Evolutionary conservation across 305 asterid species (phyloP).

Genomic region (Fraxinus baroniana): DNA sequence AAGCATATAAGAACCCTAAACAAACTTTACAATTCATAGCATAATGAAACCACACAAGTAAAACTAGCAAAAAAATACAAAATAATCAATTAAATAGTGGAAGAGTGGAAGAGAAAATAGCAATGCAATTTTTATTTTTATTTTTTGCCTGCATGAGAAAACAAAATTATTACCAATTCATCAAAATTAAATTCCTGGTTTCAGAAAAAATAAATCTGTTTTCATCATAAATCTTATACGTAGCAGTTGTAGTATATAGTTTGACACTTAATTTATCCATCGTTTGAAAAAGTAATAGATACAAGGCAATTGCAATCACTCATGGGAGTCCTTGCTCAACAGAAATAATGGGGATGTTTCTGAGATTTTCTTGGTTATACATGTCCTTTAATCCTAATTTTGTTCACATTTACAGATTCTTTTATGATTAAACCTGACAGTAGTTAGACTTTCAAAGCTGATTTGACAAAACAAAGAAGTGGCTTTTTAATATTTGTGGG

Average conservation of each 20-base stretch:
- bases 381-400: neutral
- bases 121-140: neutral
- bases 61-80: neutral
- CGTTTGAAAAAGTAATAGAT: neutral
- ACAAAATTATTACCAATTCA: neutral
- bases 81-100: neutral
- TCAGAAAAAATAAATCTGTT: neutral
- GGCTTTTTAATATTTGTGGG: neutral
- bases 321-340: neutral
- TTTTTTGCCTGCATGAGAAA: neutral
- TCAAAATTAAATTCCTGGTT: neutral
- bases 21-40: neutral
- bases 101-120: neutral
- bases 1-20: neutral
- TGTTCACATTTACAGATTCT: neutral
- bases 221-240: neutral
- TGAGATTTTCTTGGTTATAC: neutral
- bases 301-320: neutral
- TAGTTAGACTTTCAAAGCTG: neutral
- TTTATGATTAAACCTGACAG: neutral
- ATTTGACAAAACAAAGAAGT: neutral
- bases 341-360: neutral
- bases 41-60: neutral
- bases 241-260: neutral
- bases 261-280: neutral